Percentiles rank a stretch among this genome's conserved stretches.
Evolutionary conservation across 2,329 filamentous ascomycete species (phyloP).

Genomic region (Septoria linicola): DNA sequence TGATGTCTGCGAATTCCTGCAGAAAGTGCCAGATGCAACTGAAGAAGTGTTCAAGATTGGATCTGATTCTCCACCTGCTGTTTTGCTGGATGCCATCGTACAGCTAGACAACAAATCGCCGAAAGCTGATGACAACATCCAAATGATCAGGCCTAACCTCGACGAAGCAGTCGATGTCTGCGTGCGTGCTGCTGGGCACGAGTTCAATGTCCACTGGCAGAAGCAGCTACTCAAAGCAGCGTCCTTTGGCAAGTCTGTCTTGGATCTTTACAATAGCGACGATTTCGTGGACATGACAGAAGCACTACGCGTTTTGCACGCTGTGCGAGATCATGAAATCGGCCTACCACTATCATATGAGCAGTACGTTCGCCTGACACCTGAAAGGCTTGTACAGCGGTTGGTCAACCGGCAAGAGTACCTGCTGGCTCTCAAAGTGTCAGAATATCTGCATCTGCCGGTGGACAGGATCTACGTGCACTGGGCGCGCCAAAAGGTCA

Average conservation of each 20-base stretch:
- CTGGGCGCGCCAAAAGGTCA: conserved; percentile 94
- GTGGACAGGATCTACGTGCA: conserved; percentile 92
- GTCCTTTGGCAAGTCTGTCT: conserved; percentile 94
- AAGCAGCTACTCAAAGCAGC: conserved; percentile 94
- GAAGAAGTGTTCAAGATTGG: conserved; percentile 87
- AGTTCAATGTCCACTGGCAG: conserved; percentile 88
- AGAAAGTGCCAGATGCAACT: conserved; percentile 70
- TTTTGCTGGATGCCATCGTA: conserved; percentile 88
- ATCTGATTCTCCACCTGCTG: conserved; percentile 83
- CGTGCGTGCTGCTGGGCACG: conserved; percentile 87
- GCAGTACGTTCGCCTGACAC: conserved; percentile 86
- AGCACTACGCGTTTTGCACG: conserved; percentile 86
- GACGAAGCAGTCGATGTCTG: conserved; percentile 93
- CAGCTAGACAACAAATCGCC: conserved; percentile 91
- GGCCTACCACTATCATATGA: conserved; percentile 90
- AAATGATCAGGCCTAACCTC: conserved; percentile 81
- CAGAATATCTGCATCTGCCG: conserved; percentile 80
- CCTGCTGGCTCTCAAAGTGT: conserved; percentile 81
- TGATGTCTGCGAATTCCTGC: conserved; percentile 94
- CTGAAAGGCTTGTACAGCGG: conserved; percentile 81
- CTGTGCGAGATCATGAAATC: conserved; percentile 85
- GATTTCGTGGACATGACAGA: conserved; percentile 99
- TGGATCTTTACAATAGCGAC: conserved; percentile 96
- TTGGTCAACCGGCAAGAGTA: conserved; percentile 90
- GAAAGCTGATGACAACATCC: conserved; percentile 96